Base-by-base conservation (phyloP, 306 rosid species). In the Boehmeria nivea region DNA sequence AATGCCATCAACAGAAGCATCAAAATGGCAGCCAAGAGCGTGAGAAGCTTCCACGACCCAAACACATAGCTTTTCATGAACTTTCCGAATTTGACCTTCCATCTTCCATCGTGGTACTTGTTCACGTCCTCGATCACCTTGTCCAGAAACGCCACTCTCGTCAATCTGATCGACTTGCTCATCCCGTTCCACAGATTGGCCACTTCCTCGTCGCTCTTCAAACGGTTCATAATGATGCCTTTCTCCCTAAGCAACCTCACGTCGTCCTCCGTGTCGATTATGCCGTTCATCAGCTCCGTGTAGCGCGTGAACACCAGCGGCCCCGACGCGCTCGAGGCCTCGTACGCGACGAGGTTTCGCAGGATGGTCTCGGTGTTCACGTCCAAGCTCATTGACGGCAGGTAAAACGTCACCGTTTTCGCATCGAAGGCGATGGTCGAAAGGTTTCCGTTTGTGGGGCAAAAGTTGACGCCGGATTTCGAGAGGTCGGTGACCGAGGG, bases 231-330 rank as follows among this genome's bases (percentile, higher is more conserved):
- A 67, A 85, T 61, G 9, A 83, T 59, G 9, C 94, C 87, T 45
- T 60, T 69, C 38, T 73, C 81, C 54, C 85, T 76, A 0, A 83
- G 72, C 64, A 77, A 13, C 69, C 62, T 79, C 25, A 62, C 93
- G 9, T 89, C 95, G 6, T 83, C 87, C 7, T 68, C 75, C 0
- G 85, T 51, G 53, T 89, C 97, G 39, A 85, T 78, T 14, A 83
- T 85, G 57, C 97, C 95, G 2, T 83, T 85, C 93, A 78, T 77
- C 37, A 85, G 15, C 61, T 89, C 97, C 0, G 86, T 79, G 74
- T 74, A 85, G 16, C 97, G 84, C 0, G 93, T 44, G 14, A 89
- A 59, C 39, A 85, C 77, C 75, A 83, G 70, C 0, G 87, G 79
- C 51, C 95, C 89, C 0, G 82, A 61, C 47, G 78, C 71, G 37